phyloP scores from a whole-genome alignment of 495 filamentous ascomycete genomes.

The Corynascus novoguineensis region DNA sequence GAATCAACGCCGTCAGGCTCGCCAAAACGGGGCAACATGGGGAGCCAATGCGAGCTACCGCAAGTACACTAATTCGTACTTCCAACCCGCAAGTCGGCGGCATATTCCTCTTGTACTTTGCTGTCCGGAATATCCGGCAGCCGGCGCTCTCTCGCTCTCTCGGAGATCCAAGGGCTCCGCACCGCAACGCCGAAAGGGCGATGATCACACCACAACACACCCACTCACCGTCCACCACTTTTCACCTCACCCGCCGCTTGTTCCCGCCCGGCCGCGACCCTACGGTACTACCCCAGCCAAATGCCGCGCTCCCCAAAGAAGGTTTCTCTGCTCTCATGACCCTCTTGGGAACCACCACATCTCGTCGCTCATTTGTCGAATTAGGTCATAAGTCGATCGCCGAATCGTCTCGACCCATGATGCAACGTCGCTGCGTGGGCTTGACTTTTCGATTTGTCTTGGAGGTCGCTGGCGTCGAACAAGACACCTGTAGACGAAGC shows the following conservation, averaged over 20 bases:
- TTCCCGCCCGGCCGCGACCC: slow-evolving; percentile 8
- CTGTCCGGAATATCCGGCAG: neutral
- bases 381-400: slow-evolving; percentile 4
- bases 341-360: neutral
- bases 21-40: neutral
- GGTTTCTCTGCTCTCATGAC: slow-evolving; percentile 4
- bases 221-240: neutral
- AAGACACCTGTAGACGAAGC: too few relatives aligned
- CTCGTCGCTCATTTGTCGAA: neutral
- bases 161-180: neutral
- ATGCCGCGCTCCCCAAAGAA: neutral
- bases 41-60: neutral
- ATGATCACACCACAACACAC: slow-evolving; percentile 5
- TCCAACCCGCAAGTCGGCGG: too few relatives aligned
- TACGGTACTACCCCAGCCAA: slow-evolving; percentile 1
- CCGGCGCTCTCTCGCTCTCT: neutral
- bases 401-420: neutral
- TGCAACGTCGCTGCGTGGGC: neutral
- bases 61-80: neutral
- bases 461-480: too few relatives aligned
- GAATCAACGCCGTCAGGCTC: neutral
- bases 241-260: neutral
- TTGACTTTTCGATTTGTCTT: neutral
- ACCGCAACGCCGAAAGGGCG: neutral
- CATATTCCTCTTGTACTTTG: neutral